Evolutionary conservation across 805 yeast genomes (phyloP).

Genomic region (Wickerhamomyces tratensis): DNA sequence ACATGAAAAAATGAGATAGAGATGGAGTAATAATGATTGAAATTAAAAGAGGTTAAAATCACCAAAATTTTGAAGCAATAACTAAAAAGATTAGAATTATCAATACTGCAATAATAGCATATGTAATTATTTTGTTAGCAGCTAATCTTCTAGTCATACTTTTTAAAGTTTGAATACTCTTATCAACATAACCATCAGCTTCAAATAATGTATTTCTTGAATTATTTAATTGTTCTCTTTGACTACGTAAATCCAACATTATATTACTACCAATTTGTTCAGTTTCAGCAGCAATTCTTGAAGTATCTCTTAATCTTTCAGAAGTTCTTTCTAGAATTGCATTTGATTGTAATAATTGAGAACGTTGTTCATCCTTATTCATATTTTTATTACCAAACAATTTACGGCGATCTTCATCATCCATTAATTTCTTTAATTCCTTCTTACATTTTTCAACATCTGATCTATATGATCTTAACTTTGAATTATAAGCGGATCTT

Average conservation of each 20-base stretch:
- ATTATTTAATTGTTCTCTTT: slow-evolving; percentile 83
- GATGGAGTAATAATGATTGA: no score
- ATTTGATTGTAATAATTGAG: slow-evolving; percentile 67
- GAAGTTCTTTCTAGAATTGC: slow-evolving; percentile 75
- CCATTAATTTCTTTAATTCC: slow-evolving; percentile 45
- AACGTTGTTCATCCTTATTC: slow-evolving; percentile 57
- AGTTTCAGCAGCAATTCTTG: slow-evolving; percentile 85
- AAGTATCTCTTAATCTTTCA: slow-evolving; percentile 78
- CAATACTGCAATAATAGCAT: slow-evolving; percentile 84
- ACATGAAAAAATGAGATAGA: no score
- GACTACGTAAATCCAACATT: slow-evolving; percentile 79
- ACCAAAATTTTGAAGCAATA: slow-evolving; percentile 55
- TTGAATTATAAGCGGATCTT: slow-evolving; percentile 64
- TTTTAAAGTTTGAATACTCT: slow-evolving; percentile 74
- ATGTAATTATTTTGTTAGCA: slow-evolving; percentile 82
- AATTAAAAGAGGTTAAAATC: background rate
- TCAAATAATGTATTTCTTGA: slow-evolving; percentile 79
- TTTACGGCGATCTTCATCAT: slow-evolving; percentile 61
- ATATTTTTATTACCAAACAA: slow-evolving; percentile 48
- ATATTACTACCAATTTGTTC: slow-evolving; percentile 89
- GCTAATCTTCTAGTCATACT: slow-evolving; percentile 90
- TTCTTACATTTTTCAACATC: slow-evolving; percentile 52
- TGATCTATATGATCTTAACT: slow-evolving; percentile 60
- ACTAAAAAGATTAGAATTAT: slow-evolving; percentile 76
- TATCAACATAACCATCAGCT: slow-evolving; percentile 90